phyloP scores from a whole-genome alignment of 2,329 filamentous ascomycete genomes.

The Paradendryphiella salina region DNA sequence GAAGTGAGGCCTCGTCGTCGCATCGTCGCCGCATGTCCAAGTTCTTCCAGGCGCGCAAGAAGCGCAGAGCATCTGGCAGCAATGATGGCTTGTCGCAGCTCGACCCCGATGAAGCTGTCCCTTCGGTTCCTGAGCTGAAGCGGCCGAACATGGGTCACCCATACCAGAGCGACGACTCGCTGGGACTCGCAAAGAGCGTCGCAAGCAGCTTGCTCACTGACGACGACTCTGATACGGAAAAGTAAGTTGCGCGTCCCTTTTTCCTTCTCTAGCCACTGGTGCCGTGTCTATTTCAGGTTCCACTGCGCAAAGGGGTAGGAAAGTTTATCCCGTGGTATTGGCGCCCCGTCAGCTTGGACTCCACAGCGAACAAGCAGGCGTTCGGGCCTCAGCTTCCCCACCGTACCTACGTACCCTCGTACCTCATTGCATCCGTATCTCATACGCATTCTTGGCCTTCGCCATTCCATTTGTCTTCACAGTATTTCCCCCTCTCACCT shows the following conservation, averaged over 20 bases:
- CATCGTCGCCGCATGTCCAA: constrained; percentile 56
- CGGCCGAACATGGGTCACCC: constrained; percentile 19
- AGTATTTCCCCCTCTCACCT: constrained; percentile 9
- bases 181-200: constrained; percentile 50
- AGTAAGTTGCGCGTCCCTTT: constrained; percentile 48
- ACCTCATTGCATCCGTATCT: constrained; percentile 16
- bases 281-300: neutral
- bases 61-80: constrained; percentile 37
- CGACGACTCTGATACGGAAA: constrained; percentile 55
- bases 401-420: constrained; percentile 5
- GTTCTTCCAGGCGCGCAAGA: constrained; percentile 55
- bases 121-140: constrained; percentile 29
- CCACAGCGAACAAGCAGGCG: constrained; percentile 17
- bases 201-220: constrained; percentile 56
- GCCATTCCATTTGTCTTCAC: constrained; percentile 18
- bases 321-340: constrained; percentile 15
- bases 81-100: constrained; percentile 33
- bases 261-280: neutral
- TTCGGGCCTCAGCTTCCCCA: constrained; percentile 31
- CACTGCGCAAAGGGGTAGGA: neutral
- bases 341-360: constrained; percentile 25
- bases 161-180: constrained; percentile 48
- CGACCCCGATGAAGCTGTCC: constrained; percentile 26
- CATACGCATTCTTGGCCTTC: constrained; percentile 14
- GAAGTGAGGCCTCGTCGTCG: constrained; percentile 47